These are phyloP conservation scores for Taphrina sp. DNA, from an alignment of 1,139 yeast species.

Conservation along the genomic window DNA sequence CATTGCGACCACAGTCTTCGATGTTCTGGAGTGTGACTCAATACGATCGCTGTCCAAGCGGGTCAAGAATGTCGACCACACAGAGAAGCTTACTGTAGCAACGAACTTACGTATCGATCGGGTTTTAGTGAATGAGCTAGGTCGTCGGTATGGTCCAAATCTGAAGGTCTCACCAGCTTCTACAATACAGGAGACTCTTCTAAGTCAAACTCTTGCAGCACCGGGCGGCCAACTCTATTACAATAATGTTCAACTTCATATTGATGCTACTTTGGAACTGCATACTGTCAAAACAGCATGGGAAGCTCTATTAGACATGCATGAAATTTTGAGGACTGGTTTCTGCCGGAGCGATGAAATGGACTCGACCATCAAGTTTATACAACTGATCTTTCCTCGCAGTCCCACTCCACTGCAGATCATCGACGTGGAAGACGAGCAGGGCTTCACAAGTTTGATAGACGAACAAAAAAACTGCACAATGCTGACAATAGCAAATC, in stretches of 20 bases:
- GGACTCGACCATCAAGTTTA: slow-evolving; percentile 6
- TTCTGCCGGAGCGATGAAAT: slow-evolving; percentile 24
- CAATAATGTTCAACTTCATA: slow-evolving; percentile 31
- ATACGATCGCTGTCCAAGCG: neutral
- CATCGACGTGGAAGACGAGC: too few relatives aligned
- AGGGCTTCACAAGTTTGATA: too few relatives aligned
- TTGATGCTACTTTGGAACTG: neutral
- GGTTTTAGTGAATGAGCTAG: neutral
- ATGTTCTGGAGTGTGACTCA: slow-evolving; percentile 7
- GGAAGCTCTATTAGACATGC: slow-evolving; percentile 29
- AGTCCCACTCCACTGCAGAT: too few relatives aligned
- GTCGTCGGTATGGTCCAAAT: too few relatives aligned
- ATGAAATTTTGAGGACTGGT: slow-evolving; percentile 39
- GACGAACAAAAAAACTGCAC: slow-evolving; percentile 12
- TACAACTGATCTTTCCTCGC: slow-evolving; percentile 35
- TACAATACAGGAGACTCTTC: slow-evolving; percentile 37
- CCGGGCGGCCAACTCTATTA: slow-evolving; percentile 32
- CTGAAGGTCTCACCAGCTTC: too few relatives aligned
- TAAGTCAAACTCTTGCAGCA: slow-evolving; percentile 33
- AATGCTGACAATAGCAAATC: neutral
- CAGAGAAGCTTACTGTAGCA: neutral
- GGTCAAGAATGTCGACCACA: too few relatives aligned
- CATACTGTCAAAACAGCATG: slow-evolving; percentile 25
- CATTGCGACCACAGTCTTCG: neutral
- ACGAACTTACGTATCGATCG: neutral